Conservation (phyloP, 2,329 filamentous ascomycete genomes). For the Bipolaris sorokiniana region DNA sequence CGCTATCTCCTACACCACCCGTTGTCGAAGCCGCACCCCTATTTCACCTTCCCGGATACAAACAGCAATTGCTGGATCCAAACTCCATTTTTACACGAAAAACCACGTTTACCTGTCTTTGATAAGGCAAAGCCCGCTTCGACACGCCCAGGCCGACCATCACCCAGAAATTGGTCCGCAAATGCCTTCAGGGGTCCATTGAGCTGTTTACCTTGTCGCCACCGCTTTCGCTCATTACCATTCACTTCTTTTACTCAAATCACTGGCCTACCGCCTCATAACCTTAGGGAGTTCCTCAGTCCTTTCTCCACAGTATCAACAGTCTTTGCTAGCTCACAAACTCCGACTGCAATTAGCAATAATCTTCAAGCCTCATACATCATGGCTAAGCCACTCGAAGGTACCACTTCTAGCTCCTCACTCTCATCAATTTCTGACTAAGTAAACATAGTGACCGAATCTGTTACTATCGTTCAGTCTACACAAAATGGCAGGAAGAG, state of each 20-base stretch:
- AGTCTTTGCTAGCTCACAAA: background rate
- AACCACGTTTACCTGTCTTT: background rate
- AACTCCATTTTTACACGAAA: background rate
- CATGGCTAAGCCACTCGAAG: constrained; percentile 23
- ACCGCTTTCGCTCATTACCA: background rate
- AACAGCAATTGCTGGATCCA: background rate
- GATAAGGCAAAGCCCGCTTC: background rate
- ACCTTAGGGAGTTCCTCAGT: constrained; percentile 6
- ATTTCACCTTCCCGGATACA: background rate
- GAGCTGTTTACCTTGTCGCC: constrained; percentile 13
- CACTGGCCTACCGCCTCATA: background rate
- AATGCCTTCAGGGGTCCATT: constrained; percentile 1
- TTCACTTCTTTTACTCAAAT: background rate
- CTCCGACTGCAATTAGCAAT: background rate
- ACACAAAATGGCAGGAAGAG: constrained; percentile 32
- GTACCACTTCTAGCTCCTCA: constrained; percentile 28
- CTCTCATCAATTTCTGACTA: constrained; percentile 32
- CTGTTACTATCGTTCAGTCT: constrained; percentile 12
- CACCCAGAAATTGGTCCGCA: background rate
- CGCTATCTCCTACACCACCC: constrained; percentile 6
- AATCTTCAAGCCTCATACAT: background rate
- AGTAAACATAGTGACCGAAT: constrained; percentile 7
- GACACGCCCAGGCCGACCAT: background rate
- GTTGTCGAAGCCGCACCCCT: constrained; percentile 2
- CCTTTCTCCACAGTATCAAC: background rate